Conservation (phyloP, 2,329 filamentous ascomycete genomes). For the Penicillium brasilianum region DNA sequence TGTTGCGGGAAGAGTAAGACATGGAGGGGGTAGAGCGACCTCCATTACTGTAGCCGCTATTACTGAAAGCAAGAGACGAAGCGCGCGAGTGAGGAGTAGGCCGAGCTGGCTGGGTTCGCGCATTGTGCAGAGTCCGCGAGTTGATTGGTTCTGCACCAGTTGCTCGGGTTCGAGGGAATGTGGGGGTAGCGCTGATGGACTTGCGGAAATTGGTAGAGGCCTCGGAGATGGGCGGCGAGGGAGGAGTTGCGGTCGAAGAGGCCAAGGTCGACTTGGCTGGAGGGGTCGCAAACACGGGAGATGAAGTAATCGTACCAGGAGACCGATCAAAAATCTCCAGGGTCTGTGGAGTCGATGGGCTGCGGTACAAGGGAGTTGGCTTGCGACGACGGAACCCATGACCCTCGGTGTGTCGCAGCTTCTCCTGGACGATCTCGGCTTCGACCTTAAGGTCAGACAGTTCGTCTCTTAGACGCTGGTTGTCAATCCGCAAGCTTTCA, state of each 20-base stretch:
- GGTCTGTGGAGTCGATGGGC: constrained; percentile 62
- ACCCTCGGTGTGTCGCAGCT: constrained; percentile 74
- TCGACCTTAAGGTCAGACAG: constrained; percentile 93
- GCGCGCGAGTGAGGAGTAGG: constrained; percentile 59
- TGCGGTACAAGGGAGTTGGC: constrained; percentile 56
- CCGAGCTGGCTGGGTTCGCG: constrained; percentile 43
- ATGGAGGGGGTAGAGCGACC: constrained; percentile 54
- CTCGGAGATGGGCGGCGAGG: constrained; percentile 93
- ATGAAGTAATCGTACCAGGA: constrained; percentile 82
- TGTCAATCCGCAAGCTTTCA: constrained; percentile 85
- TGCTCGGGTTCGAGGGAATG: constrained; percentile 48
- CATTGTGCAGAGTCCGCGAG: constrained; percentile 58
- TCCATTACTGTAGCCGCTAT: constrained; percentile 39
- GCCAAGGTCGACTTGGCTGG: constrained; percentile 71
- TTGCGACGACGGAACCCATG: constrained; percentile 58
- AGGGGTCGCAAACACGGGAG: constrained; percentile 86
- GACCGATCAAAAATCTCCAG: constrained; percentile 74
- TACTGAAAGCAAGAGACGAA: constrained; percentile 63
- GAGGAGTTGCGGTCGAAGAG: constrained; percentile 77
- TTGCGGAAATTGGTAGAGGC: constrained; percentile 68
- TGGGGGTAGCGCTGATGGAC: constrained; percentile 58
- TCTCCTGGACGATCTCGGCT: constrained; percentile 91
- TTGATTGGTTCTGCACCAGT: constrained; percentile 58
- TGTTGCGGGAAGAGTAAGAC: constrained; percentile 44
- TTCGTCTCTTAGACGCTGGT: constrained; percentile 87